These are phyloP conservation scores for Mycena sanguinolenta DNA, from an alignment of 768 basidiomycete genomes.

Conservation along the genomic window DNA sequence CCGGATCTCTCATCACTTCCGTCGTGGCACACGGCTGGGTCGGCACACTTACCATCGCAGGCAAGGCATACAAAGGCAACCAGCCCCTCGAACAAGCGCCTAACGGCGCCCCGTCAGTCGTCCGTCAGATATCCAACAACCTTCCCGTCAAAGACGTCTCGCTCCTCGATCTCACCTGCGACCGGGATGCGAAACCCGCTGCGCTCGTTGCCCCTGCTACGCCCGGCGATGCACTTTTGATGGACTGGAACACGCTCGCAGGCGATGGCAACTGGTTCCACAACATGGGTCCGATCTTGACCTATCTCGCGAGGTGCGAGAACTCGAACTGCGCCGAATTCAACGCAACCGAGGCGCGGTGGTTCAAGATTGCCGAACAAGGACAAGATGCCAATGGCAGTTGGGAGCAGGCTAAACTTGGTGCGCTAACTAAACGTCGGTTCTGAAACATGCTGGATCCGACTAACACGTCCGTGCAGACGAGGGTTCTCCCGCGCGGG, in stretches of 20 bases:
- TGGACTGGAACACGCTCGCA: slow-evolving; percentile 55
- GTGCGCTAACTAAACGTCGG: slow-evolving; percentile 38
- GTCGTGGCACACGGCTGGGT: slow-evolving; percentile 35
- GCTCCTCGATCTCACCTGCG: slow-evolving; percentile 61
- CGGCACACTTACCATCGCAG: slow-evolving; percentile 21
- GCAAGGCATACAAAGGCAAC: slow-evolving; percentile 27
- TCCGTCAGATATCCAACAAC: slow-evolving; percentile 38
- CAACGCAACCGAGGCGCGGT: slow-evolving; percentile 57
- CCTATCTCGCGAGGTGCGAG: slow-evolving; percentile 56
- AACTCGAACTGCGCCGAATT: slow-evolving; percentile 59
- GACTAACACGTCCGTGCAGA: slow-evolving; percentile 34
- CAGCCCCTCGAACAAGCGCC: slow-evolving; percentile 20
- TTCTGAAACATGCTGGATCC: background rate
- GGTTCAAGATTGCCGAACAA: slow-evolving; percentile 66
- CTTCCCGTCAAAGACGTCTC: slow-evolving; percentile 53
- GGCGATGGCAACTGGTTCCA: slow-evolving; percentile 40
- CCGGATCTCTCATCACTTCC: slow-evolving; percentile 32
- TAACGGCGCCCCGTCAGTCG: slow-evolving; percentile 6
- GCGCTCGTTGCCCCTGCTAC: slow-evolving; percentile 59
- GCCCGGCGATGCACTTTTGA: slow-evolving; percentile 58
- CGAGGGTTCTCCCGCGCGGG: slow-evolving; percentile 45
- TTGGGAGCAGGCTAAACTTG: slow-evolving; percentile 57
- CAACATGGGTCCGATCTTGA: slow-evolving; percentile 50
- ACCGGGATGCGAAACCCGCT: slow-evolving; percentile 58
- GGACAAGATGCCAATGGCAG: slow-evolving; percentile 49